These are phyloP conservation scores for Neocatenulostroma microsporum DNA, from an alignment of 2,329 filamentous ascomycete species.

Conservation along the genomic window DNA sequence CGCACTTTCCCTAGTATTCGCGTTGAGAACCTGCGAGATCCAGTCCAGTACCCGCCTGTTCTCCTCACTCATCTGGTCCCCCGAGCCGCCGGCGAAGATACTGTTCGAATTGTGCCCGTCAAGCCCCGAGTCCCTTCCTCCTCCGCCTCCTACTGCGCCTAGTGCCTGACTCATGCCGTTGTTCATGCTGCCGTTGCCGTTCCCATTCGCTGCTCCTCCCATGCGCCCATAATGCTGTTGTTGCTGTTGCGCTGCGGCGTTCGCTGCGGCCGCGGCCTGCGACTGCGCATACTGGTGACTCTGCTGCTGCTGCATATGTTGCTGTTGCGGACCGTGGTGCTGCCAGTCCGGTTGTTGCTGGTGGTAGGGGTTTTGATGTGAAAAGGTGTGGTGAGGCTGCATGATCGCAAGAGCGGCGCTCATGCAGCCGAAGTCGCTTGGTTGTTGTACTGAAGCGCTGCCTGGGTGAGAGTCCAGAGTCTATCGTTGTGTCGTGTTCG, in stretches of 20 bases:
- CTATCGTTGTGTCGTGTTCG: too few species aligned
- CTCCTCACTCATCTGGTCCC: conserved; percentile 55
- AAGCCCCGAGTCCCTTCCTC: conserved; percentile 6
- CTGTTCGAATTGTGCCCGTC: conserved; percentile 21
- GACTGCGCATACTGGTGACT: conserved; percentile 34
- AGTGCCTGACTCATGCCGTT: conserved; percentile 46
- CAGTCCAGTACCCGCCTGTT: conserved; percentile 87
- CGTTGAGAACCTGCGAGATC: conserved; percentile 85
- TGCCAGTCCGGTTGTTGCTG: conserved; percentile 63
- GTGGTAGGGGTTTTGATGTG: conserved; percentile 53
- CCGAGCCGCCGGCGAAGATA: conserved; percentile 22
- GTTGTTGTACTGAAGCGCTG: too few species aligned
- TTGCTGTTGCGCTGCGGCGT: conserved; percentile 35
- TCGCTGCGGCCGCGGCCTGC: conserved; percentile 41
- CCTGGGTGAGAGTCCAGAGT: too few species aligned
- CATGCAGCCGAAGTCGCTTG: conserved; percentile 37
- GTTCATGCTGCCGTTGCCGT: conserved; percentile 29
- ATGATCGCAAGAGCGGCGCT: conserved; percentile 7
- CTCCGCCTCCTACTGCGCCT: conserved; percentile 20
- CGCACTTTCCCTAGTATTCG: conserved; percentile 78
- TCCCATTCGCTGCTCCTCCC: conserved; percentile 20
- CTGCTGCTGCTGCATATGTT: conserved; percentile 36
- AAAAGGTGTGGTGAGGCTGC: conserved; percentile 45
- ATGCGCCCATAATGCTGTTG: conserved; percentile 33
- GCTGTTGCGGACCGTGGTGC: conserved; percentile 60